phyloP scores from a whole-genome alignment of 1,284 basidiomycete genomes.

The Sporisorium sorghi region DNA sequence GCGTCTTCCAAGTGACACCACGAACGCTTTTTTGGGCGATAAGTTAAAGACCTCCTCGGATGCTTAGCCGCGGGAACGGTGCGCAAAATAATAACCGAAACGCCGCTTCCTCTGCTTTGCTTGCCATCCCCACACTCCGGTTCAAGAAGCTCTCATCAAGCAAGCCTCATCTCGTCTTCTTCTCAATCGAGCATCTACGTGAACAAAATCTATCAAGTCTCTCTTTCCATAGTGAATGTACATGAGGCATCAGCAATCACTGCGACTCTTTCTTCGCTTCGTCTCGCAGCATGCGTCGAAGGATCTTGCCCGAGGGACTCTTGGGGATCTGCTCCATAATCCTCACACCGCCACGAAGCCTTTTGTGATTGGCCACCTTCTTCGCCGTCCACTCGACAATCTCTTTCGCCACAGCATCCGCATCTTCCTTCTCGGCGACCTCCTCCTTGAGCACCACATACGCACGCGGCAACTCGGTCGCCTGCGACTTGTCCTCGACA shows the following conservation, averaged over 20 bases:
- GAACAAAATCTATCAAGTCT: background rate
- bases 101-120: background rate
- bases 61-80: slow-evolving; percentile 11
- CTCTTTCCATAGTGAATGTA: background rate
- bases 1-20: slow-evolving; percentile 1
- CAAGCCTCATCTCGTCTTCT: too few species aligned
- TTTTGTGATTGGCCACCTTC: slow-evolving; percentile 69
- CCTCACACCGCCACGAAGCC: slow-evolving; percentile 66
- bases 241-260: background rate
- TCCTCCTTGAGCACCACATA: slow-evolving; percentile 64
- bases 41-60: background rate
- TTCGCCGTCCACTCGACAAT: slow-evolving; percentile 65
- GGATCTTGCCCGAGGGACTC: slow-evolving; percentile 66
- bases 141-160: background rate
- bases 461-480: slow-evolving; percentile 64
- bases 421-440: slow-evolving; percentile 39
- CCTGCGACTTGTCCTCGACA: slow-evolving; percentile 40
- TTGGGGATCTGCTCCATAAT: slow-evolving; percentile 62
- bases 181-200: background rate
- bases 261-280: slow-evolving; percentile 44
- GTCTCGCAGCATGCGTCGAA: slow-evolving; percentile 62
- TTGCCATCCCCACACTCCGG: background rate
- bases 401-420: slow-evolving; percentile 53
- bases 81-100: slow-evolving; percentile 2
- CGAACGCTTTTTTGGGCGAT: background rate